Conservation (phyloP, 2,329 filamentous ascomycete genomes). For the Aureobasidium sp. region DNA sequence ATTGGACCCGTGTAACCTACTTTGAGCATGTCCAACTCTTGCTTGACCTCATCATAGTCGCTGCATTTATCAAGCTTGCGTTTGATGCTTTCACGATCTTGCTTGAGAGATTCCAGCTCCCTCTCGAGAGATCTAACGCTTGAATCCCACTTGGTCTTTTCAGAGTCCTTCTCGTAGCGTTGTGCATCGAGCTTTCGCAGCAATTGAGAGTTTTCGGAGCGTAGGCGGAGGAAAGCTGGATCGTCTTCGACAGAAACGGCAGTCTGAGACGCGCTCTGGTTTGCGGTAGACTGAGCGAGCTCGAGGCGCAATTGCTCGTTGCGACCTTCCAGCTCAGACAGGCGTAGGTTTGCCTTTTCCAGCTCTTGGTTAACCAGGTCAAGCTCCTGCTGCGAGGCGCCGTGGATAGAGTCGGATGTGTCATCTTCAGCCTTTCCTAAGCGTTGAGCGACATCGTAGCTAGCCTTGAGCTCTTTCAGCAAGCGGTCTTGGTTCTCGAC, state of each 20-base stretch:
- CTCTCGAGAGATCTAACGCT: conserved; percentile 74
- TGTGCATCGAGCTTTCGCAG: conserved; percentile 79
- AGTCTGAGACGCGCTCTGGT: conserved; percentile 52
- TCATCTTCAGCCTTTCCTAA: conserved; percentile 64
- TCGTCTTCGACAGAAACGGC: conserved; percentile 72
- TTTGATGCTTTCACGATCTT: conserved; percentile 74
- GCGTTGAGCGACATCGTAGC: conserved; percentile 90
- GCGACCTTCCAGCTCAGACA: conserved; percentile 85
- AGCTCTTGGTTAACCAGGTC: conserved; percentile 90
- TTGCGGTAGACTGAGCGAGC: conserved; percentile 78
- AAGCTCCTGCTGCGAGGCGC: conserved; percentile 79
- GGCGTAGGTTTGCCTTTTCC: conserved; percentile 75
- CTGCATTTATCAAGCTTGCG: conserved; percentile 79
- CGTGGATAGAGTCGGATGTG: conserved; percentile 44
- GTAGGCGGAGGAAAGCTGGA: conserved; percentile 76
- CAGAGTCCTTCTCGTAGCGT: conserved; percentile 74
- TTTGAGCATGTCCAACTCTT: conserved; percentile 91
- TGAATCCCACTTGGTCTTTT: conserved; percentile 67
- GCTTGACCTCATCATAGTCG: conserved; percentile 94
- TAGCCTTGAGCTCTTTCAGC: conserved; percentile 91
- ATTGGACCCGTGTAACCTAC: conserved; percentile 28
- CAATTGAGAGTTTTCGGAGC: conserved; percentile 88
- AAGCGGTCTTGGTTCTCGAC: conserved; percentile 88
- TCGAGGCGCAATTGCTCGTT: conserved; percentile 92
- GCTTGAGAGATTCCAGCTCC: conserved; percentile 64